Conservation (phyloP, 192 early-diverging fungal genomes). For the Martensiomyces pterosporus region DNA sequence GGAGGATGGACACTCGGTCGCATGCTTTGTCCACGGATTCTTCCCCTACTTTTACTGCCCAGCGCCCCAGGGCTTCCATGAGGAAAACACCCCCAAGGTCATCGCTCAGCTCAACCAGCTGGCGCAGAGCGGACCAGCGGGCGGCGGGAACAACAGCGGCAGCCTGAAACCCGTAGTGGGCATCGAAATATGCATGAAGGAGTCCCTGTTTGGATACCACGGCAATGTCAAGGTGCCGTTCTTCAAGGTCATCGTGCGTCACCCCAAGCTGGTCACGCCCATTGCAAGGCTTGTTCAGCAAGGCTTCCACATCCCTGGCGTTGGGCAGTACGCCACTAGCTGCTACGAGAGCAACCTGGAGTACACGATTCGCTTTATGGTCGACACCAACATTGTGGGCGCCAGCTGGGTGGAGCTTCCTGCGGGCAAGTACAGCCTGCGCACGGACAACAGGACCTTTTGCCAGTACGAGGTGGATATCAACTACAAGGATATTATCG, state of each 20-base stretch:
- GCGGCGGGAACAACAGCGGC: constrained; percentile 12
- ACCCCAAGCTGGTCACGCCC: constrained; percentile 49
- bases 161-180: constrained; percentile 18
- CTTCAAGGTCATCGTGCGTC: constrained; percentile 66
- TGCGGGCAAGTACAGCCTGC: constrained; percentile 65
- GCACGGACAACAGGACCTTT: constrained; percentile 26
- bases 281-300: constrained; percentile 45
- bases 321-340: constrained; percentile 52
- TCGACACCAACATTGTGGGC: constrained; percentile 79
- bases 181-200: constrained; percentile 68
- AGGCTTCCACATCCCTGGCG: constrained; percentile 56
- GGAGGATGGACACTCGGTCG: constrained; percentile 83
- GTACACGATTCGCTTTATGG: constrained; percentile 91
- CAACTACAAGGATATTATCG: constrained; percentile 70
- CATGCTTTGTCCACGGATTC: constrained; percentile 88
- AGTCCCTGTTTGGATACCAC: constrained; percentile 84
- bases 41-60: constrained; percentile 93
- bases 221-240: constrained; percentile 77
- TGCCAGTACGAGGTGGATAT: constrained; percentile 82
- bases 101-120: constrained; percentile 39
- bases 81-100: constrained; percentile 52
- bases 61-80: constrained; percentile 74
- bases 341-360: constrained; percentile 88
- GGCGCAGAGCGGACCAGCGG: constrained; percentile 29
- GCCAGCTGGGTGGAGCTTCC: constrained; percentile 92